phyloP scores from a whole-genome alignment of 345 rosid genomes.

The Capsella bursapastoris region DNA sequence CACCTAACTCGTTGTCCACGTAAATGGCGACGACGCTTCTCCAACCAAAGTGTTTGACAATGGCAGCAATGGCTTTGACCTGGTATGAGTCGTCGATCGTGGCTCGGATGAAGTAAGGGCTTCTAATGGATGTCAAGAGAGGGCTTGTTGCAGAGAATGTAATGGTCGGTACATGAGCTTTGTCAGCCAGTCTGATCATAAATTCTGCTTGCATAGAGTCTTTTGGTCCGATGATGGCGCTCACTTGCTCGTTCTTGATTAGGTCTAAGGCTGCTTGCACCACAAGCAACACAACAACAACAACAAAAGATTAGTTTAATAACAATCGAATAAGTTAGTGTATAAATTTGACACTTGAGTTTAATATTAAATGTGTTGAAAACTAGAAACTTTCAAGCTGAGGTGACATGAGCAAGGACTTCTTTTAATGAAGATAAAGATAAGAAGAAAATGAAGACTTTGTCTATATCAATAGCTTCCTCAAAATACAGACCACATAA shows the following conservation, averaged over 20 bases:
- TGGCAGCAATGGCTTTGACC: constrained; percentile 47
- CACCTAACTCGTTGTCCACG: constrained; percentile 47
- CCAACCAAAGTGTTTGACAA: constrained; percentile 52
- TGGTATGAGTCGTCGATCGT: constrained; percentile 51
- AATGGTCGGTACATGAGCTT: constrained; percentile 56
- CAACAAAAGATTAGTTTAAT: neutral
- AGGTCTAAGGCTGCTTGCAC: constrained; percentile 48
- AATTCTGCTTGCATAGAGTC: constrained; percentile 53
- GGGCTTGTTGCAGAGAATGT: constrained; percentile 54
- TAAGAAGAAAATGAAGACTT: neutral
- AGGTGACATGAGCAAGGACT: no score
- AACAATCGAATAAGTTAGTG: no score
- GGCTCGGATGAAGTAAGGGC: constrained; percentile 49
- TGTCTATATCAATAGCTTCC: neutral
- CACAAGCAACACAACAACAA: constrained; percentile 24
- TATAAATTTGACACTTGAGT: no score
- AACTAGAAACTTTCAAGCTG: no score
- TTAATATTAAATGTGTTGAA: neutral
- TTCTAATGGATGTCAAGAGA: constrained; percentile 34
- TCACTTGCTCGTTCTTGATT: constrained; percentile 53
- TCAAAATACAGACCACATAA: neutral
- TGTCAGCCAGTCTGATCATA: constrained; percentile 40
- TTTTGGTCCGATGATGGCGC: constrained; percentile 62
- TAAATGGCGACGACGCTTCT: constrained; percentile 49
- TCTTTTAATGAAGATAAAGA: no score